Conservation (phyloP, 2,329 filamentous ascomycete genomes). For the Beauveria pseudobassiana region DNA sequence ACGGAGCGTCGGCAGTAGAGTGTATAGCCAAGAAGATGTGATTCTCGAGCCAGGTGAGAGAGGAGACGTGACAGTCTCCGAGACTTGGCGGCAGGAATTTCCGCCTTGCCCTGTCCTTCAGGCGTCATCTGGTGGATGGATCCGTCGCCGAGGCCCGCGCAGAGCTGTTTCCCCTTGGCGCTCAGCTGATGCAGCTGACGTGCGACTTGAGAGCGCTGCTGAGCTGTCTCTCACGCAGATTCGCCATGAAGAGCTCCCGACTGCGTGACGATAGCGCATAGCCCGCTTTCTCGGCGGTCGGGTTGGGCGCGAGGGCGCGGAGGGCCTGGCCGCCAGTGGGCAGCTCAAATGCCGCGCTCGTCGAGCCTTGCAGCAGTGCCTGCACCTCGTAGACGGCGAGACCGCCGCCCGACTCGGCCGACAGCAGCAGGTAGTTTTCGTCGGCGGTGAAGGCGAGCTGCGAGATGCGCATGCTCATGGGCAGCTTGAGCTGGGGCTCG, state of each 20-base stretch:
- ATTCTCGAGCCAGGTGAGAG: slow-evolving; percentile 83
- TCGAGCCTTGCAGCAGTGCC: slow-evolving; percentile 56
- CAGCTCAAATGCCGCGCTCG: slow-evolving; percentile 66
- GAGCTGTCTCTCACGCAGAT: slow-evolving; percentile 61
- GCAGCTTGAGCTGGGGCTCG: slow-evolving; percentile 63
- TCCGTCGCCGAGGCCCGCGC: slow-evolving; percentile 78
- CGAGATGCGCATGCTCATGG: slow-evolving; percentile 68
- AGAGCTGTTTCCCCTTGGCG: slow-evolving; percentile 82
- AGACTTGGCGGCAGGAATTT: slow-evolving; percentile 70
- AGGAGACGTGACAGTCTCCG: slow-evolving; percentile 64
- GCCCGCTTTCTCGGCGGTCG: slow-evolving; percentile 60
- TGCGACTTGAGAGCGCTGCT: slow-evolving; percentile 60
- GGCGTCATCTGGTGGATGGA: slow-evolving; percentile 77
- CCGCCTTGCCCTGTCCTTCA: slow-evolving; percentile 66
- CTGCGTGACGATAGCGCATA: slow-evolving; percentile 73
- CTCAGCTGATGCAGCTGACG: slow-evolving; percentile 86
- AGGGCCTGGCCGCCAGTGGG: slow-evolving; percentile 67
- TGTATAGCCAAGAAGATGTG: slow-evolving; percentile 76
- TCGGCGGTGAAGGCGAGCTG: slow-evolving; percentile 89
- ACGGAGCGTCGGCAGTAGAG: slow-evolving; percentile 50
- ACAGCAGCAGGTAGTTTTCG: slow-evolving; percentile 75
- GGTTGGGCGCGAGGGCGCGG: slow-evolving; percentile 72
- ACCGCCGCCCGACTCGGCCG: slow-evolving; percentile 72
- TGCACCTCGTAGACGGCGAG: slow-evolving; percentile 76
- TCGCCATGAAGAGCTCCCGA: slow-evolving; percentile 78